Evolutionary conservation across 2,329 filamentous ascomycete genomes (phyloP).

Genomic region (Neofusicoccum parvum): DNA sequence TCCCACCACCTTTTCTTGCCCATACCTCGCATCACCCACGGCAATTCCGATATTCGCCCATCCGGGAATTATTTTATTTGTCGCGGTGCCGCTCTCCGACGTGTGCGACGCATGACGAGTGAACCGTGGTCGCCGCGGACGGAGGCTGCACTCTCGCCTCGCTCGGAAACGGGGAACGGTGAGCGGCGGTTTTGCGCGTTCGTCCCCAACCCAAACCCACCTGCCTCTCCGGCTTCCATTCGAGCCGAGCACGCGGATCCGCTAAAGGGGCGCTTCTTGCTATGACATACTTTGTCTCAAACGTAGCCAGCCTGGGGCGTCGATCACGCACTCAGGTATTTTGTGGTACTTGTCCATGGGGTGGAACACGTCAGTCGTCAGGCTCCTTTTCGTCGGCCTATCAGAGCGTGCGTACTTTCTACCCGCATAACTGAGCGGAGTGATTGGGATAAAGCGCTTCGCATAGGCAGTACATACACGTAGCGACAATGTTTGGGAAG

Average conservation of each 20-base stretch:
- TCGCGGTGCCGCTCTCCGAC: background rate
- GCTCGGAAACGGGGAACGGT: too few relatives aligned
- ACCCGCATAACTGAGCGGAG: too few relatives aligned
- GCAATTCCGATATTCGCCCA: background rate
- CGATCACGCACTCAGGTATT: background rate
- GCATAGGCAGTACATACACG: too few relatives aligned
- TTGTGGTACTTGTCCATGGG: background rate
- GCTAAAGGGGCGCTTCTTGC: background rate
- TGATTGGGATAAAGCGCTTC: too few relatives aligned
- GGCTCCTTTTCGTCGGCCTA: background rate
- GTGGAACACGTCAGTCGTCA: background rate
- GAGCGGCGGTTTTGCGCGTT: too few relatives aligned
- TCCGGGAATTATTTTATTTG: background rate
- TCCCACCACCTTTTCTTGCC: background rate
- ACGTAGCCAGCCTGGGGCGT: background rate
- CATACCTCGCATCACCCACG: background rate
- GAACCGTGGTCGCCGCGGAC: background rate
- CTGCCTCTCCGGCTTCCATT: background rate
- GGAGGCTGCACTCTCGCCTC: too few relatives aligned
- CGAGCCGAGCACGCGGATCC: background rate
- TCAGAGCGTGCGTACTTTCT: background rate
- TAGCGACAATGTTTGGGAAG: too few relatives aligned
- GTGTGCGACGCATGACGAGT: background rate
- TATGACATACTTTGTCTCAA: background rate
- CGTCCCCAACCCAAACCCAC: too few relatives aligned